A percentile compares a stretch with the other conserved stretches of the same genome.
Conservation (phyloP, 2,329 filamentous ascomycete genomes). For the Cordyceps fumosorosea region DNA sequence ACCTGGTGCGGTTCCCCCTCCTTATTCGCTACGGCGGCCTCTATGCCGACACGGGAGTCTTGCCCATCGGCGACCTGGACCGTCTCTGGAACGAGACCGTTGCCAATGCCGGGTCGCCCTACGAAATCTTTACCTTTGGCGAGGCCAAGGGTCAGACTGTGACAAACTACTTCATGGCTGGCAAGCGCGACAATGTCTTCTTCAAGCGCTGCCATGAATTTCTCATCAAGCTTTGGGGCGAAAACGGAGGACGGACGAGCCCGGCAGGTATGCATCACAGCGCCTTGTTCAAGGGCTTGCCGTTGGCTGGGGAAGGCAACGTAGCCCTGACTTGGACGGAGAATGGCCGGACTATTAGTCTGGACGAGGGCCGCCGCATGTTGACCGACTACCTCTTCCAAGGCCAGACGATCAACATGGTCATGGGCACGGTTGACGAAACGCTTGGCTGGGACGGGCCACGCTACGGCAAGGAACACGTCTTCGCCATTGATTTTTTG, state of each 20-base stretch:
- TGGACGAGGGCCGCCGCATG: slow-evolving; percentile 34
- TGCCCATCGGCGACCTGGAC: slow-evolving; percentile 52
- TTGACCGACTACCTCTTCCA: slow-evolving; percentile 53
- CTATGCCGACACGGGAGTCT: slow-evolving; percentile 50
- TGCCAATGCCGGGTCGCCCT: slow-evolving; percentile 37
- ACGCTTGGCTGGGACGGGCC: slow-evolving; percentile 49
- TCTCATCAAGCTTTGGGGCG: slow-evolving; percentile 45
- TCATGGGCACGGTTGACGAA: slow-evolving; percentile 44
- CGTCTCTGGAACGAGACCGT: slow-evolving; percentile 45
- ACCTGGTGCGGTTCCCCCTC: slow-evolving; percentile 51
- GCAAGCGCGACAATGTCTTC: slow-evolving; percentile 34
- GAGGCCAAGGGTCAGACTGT: slow-evolving; percentile 28
- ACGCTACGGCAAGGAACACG: slow-evolving; percentile 38
- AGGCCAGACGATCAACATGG: slow-evolving; percentile 44
- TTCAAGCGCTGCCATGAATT: slow-evolving; percentile 42
- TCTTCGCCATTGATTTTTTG: slow-evolving; percentile 46
- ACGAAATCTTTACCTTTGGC: slow-evolving; percentile 40
- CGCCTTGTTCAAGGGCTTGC: slow-evolving; percentile 39
- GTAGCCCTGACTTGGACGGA: slow-evolving; percentile 16
- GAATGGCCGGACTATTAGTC: slow-evolving; percentile 22
- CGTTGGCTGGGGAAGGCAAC: slow-evolving; percentile 26
- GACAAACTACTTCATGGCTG: slow-evolving; percentile 44
- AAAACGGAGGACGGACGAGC: slow-evolving; percentile 33
- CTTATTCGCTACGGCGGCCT: slow-evolving; percentile 51
- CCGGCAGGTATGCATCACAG: slow-evolving; percentile 45